These are phyloP conservation scores for Hypoxylon cercidicola DNA, from an alignment of 495 filamentous ascomycete species.

Conservation along the genomic window DNA sequence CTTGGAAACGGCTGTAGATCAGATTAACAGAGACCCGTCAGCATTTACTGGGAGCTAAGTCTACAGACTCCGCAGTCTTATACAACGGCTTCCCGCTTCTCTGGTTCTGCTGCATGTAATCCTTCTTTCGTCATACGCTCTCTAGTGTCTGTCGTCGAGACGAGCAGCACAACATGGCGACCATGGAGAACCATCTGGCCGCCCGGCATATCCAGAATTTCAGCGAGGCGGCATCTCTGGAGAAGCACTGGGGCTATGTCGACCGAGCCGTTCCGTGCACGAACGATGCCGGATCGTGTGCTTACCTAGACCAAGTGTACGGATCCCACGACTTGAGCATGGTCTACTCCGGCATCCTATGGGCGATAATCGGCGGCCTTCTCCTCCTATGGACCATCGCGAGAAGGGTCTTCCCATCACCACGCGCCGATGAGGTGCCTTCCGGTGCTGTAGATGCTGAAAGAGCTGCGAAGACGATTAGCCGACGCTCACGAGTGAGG, in stretches of 20 bases:
- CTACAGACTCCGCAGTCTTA: constrained; percentile 21
- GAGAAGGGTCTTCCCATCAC: constrained; percentile 46
- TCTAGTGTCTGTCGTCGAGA: background rate
- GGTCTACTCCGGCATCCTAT: constrained; percentile 70
- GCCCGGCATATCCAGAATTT: constrained; percentile 53
- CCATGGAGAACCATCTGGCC: constrained; percentile 25
- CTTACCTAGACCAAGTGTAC: constrained; percentile 71
- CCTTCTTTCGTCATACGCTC: constrained; percentile 14
- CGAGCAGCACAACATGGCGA: constrained; percentile 20
- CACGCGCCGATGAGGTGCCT: constrained; percentile 48
- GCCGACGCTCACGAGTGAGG: constrained; percentile 37
- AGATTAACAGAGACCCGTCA: constrained; percentile 11
- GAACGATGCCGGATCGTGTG: constrained; percentile 69
- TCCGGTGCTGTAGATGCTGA: constrained; percentile 44
- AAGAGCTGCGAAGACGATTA: constrained; percentile 16
- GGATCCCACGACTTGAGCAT: constrained; percentile 66
- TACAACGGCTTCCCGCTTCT: constrained; percentile 25
- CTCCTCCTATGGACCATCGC: constrained; percentile 60
- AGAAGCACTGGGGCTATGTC: constrained; percentile 71
- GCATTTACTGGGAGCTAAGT: constrained; percentile 7
- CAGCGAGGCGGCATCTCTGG: constrained; percentile 51
- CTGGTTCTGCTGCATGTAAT: constrained; percentile 7
- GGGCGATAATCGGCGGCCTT: constrained; percentile 64
- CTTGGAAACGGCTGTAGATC: constrained; percentile 20
- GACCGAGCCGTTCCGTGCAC: constrained; percentile 66